Conservation (phyloP, 2,329 filamentous ascomycete species). For the Cyanodermella asteris region DNA sequence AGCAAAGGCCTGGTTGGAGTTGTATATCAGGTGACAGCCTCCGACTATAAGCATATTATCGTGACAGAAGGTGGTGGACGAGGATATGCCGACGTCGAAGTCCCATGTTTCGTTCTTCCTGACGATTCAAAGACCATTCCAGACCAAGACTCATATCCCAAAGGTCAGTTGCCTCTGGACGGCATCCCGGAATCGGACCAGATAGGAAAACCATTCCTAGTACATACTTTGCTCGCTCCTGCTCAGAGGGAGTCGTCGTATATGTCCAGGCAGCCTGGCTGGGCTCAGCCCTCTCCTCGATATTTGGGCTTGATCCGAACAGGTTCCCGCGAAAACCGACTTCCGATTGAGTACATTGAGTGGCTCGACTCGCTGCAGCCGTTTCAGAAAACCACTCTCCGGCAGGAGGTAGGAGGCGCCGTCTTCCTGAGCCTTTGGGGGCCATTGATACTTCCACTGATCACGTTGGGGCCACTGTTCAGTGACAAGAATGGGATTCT, state of each 20-base stretch:
- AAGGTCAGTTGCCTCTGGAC: too few species aligned
- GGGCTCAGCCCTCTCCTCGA: conserved; percentile 62
- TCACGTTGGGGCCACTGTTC: conserved; percentile 28
- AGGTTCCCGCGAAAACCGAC: conserved; percentile 57
- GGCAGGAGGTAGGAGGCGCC: conserved; percentile 43
- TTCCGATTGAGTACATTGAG: conserved; percentile 55
- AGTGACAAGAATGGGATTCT: conserved; percentile 43
- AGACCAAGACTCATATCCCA: conserved; percentile 35
- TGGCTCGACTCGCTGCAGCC: conserved; percentile 49
- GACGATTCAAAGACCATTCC: conserved; percentile 36
- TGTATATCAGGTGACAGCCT: conserved; percentile 75
- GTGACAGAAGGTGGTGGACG: conserved; percentile 74
- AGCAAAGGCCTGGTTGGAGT: conserved; percentile 70
- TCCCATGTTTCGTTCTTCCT: conserved; percentile 53
- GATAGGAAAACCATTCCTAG: conserved; percentile 61
- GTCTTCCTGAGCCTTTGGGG: conserved; percentile 39
- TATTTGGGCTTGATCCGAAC: conserved; percentile 63
- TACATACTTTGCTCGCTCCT: conserved; percentile 65
- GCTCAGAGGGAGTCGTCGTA: conserved; percentile 18
- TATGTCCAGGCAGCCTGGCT: conserved; percentile 43
- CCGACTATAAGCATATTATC: conserved; percentile 70
- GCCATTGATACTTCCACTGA: conserved; percentile 33
- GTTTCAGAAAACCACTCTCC: conserved; percentile 44
- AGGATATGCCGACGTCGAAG: conserved; percentile 63
- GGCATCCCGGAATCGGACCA: too few species aligned